These are phyloP conservation scores for Blastomyces emzantsi DNA, from an alignment of 2,329 filamentous ascomycete genomes.

Conservation along the genomic window DNA sequence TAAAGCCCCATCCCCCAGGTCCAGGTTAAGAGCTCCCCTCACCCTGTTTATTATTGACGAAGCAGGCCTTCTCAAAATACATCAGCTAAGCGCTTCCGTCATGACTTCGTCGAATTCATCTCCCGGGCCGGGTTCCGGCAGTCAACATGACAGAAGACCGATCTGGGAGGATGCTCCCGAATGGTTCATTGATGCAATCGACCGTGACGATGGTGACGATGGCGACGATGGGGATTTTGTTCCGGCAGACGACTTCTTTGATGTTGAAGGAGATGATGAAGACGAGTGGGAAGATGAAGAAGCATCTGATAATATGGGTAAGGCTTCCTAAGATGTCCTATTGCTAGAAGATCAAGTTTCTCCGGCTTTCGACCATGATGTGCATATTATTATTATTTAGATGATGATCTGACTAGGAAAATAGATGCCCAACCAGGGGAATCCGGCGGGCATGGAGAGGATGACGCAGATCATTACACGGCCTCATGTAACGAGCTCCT, in stretches of 20 bases:
- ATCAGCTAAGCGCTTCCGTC: neutral
- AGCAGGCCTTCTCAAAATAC: neutral
- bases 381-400: neutral
- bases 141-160: neutral
- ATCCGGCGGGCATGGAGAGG: neutral
- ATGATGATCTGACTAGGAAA: neutral
- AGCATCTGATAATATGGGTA: conserved; percentile 1
- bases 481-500: neutral
- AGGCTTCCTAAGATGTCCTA: neutral
- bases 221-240: conserved; percentile 42
- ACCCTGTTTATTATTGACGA: neutral
- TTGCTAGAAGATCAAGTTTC: neutral
- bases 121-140: neutral
- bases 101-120: neutral
- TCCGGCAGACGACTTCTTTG: conserved; percentile 31
- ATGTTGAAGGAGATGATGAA: conserved; percentile 29
- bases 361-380: neutral
- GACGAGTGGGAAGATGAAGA: conserved; percentile 2
- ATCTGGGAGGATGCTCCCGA: neutral
- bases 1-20: neutral
- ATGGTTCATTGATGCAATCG: neutral
- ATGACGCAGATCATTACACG: neutral
- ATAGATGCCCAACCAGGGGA: neutral
- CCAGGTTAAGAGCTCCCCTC: neutral
- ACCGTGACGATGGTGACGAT: neutral